Conservation (phyloP, 805 yeast species). For the Wickerhamomyces chambardii region DNA sequence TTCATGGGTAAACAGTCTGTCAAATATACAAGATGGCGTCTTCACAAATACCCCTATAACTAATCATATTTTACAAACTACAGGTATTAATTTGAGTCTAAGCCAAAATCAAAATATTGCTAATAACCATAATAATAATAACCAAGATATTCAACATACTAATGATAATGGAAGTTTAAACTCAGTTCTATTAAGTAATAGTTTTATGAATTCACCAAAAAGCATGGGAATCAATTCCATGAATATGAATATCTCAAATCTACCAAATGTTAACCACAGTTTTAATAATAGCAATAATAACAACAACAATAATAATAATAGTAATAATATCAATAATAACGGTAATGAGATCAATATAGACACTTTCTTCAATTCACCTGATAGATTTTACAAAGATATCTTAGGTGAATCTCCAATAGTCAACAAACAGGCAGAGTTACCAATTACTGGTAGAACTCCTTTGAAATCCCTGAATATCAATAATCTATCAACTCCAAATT, state of each 20-base stretch:
- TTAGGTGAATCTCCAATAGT: slow-evolving; percentile 18
- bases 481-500: slow-evolving; percentile 16
- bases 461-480: slow-evolving; percentile 11
- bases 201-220: too few relatives aligned
- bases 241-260: too few relatives aligned
- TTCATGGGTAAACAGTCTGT: slow-evolving; percentile 16
- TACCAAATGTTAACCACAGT: too few relatives aligned
- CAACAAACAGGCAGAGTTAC: slow-evolving; percentile 2
- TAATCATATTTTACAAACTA: slow-evolving; percentile 7
- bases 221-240: too few relatives aligned
- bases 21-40: slow-evolving; percentile 16
- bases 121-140: neutral
- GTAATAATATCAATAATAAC: neutral
- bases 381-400: slow-evolving; percentile 16
- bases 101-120: neutral
- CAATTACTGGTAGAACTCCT: slow-evolving; percentile 14
- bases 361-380: slow-evolving; percentile 16
- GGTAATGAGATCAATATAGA: slow-evolving; percentile 4
- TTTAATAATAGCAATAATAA: neutral
- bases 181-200: too few relatives aligned
- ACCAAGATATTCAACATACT: neutral
- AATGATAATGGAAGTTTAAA: too few relatives aligned
- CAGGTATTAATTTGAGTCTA: slow-evolving; percentile 1
- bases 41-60: slow-evolving; percentile 17
- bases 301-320: neutral